Conservation (phyloP, 495 filamentous ascomycete species). For the Letharia columbiana region DNA sequence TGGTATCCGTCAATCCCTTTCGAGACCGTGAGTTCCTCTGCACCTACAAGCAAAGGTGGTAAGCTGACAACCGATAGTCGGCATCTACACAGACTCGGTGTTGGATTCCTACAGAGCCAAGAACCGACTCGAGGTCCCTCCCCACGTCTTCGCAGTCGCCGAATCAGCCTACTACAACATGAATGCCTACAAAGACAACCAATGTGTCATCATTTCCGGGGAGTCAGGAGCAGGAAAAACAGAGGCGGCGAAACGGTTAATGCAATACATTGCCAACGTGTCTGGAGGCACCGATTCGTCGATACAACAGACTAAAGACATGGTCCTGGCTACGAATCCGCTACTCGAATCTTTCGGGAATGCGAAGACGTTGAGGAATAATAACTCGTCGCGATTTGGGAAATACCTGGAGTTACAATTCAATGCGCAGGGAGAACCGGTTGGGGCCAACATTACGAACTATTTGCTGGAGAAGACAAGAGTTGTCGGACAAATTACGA, state of each 20-base stretch:
- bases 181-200: constrained; percentile 98
- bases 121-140: constrained; percentile 91
- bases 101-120: constrained; percentile 88
- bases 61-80: constrained; percentile 47
- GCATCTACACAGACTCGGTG: constrained; percentile 93
- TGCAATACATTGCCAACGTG: constrained; percentile 98
- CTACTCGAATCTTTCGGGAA: constrained; percentile 97
- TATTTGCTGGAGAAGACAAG: constrained; percentile 93
- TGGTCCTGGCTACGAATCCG: constrained; percentile 97
- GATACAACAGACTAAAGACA: constrained; percentile 97
- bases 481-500: constrained; percentile 89
- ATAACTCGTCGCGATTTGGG: constrained; percentile 97
- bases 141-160: constrained; percentile 96
- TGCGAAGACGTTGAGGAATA: constrained; percentile 94
- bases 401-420: constrained; percentile 98
- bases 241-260: constrained; percentile 97
- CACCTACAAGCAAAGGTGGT: not conserved
- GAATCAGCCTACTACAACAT: constrained; percentile 98
- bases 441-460: constrained; percentile 96
- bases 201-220: constrained; percentile 98
- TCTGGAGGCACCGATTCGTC: constrained; percentile 81
- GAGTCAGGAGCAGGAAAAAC: constrained; percentile 99
- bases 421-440: constrained; percentile 83
- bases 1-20: constrained; percentile 99
- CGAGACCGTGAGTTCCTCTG: constrained; percentile 58